A percentile compares a stretch with the other conserved stretches of the same genome.
Conservation (phyloP, 768 basidiomycete genomes). For the Auriscalpium vulgare region DNA sequence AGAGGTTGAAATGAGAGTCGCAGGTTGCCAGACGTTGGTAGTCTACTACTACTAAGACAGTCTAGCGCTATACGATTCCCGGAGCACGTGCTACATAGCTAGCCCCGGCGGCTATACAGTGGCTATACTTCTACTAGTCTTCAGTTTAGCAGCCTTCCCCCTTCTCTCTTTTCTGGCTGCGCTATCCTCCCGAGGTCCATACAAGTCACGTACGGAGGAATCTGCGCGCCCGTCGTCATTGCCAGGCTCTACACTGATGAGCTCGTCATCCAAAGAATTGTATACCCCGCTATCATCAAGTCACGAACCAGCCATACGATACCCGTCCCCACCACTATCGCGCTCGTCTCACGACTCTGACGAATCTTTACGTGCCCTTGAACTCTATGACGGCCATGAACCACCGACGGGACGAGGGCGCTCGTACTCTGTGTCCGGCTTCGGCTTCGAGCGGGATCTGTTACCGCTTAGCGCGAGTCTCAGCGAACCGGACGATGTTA, state of each 20-base stretch:
- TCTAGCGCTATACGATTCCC: no score
- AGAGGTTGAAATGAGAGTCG: no score
- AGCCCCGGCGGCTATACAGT: no score
- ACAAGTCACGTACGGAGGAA: no score
- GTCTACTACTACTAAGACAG: no score
- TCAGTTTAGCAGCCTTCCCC: no score
- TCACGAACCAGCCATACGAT: background rate
- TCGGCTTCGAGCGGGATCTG: constrained; percentile 72
- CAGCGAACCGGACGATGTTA: constrained; percentile 53
- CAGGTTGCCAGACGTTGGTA: no score
- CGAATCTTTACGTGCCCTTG: constrained; percentile 71
- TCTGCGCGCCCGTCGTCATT: no score
- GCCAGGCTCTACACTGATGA: constrained; percentile 25
- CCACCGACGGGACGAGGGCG: constrained; percentile 23
- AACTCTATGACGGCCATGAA: constrained; percentile 58
- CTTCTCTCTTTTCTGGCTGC: no score
- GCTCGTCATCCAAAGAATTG: constrained; percentile 21
- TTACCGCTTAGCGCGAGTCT: constrained; percentile 72
- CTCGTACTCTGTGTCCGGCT: constrained; percentile 63
- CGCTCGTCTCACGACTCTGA: constrained; percentile 54
- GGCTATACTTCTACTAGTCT: no score
- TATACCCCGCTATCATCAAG: constrained; percentile 21
- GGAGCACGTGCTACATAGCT: no score
- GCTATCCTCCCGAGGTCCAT: no score
- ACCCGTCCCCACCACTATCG: constrained; percentile 16